These are phyloP conservation scores for Sextonia rubra DNA, from an alignment of 164 flowering plant genomes.

Conservation along the genomic window DNA sequence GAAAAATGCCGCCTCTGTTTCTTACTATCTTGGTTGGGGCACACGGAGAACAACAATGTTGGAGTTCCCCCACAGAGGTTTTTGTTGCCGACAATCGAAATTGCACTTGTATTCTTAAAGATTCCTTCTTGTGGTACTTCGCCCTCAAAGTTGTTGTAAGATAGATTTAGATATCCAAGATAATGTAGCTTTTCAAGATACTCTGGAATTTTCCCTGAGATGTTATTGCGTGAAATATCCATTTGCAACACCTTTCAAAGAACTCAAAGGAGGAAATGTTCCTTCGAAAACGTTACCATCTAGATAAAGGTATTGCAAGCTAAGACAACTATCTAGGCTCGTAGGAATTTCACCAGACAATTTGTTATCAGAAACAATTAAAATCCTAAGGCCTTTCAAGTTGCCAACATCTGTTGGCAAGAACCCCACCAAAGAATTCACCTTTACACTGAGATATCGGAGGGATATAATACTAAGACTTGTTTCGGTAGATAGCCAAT, in stretches of 20 bases:
- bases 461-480: conserved; percentile 17
- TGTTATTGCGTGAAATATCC: conserved; percentile 29
- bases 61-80: conserved; percentile 25
- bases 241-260: conserved; percentile 11
- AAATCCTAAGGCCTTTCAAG: conserved; percentile 12
- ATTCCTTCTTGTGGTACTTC: conserved; percentile 21
- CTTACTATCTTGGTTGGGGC: background rate
- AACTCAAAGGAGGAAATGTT: conserved; percentile 17
- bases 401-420: conserved; percentile 26
- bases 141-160: conserved; percentile 28
- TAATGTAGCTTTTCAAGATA: conserved; percentile 2
- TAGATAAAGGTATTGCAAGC: conserved; percentile 18
- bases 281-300: conserved; percentile 26
- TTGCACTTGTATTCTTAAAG: conserved; percentile 18
- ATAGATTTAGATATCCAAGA: conserved; percentile 19
- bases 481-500: conserved; percentile 23
- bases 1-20: background rate
- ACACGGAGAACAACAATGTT: conserved; percentile 14
- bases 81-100: conserved; percentile 15
- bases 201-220: conserved; percentile 30
- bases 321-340: conserved; percentile 19
- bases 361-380: conserved; percentile 21
- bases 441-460: conserved; percentile 3
- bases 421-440: conserved; percentile 22
- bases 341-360: conserved; percentile 27